These are phyloP conservation scores for Hypoxylon trugodes DNA, from an alignment of 495 filamentous ascomycete genomes.

Conservation along the genomic window DNA sequence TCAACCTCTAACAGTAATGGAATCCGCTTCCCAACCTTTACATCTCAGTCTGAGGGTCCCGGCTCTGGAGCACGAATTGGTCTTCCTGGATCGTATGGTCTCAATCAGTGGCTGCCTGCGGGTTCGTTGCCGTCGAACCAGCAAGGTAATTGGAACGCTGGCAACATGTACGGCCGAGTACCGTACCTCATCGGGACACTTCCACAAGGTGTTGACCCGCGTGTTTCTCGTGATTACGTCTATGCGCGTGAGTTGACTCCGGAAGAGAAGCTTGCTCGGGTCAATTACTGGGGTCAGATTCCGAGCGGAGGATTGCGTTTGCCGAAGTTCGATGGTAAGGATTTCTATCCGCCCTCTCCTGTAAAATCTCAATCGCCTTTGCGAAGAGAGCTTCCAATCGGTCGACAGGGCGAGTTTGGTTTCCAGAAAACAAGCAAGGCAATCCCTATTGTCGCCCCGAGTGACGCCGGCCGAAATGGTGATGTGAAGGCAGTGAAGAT, in stretches of 20 bases:
- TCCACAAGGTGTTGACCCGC: constrained; percentile 48
- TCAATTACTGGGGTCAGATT: constrained; percentile 60
- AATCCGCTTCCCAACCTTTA: constrained; percentile 1
- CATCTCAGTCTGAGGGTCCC: not conserved
- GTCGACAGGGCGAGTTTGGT: constrained; percentile 24
- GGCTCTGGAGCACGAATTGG: not conserved
- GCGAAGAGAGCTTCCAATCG: constrained; percentile 8
- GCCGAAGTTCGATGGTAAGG: constrained; percentile 65
- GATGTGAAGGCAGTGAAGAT: not conserved
- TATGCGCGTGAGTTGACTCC: constrained; percentile 58
- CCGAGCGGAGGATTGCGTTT: constrained; percentile 53
- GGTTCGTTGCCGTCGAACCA: not conserved
- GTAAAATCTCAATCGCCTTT: constrained; percentile 38
- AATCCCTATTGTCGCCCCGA: constrained; percentile 44
- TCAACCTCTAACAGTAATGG: constrained; percentile 40
- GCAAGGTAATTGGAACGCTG: constrained; percentile 9
- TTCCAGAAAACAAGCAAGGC: constrained; percentile 41
- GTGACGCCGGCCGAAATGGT: constrained; percentile 12
- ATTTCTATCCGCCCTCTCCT: constrained; percentile 64
- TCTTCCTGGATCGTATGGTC: not conserved
- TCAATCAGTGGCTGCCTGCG: not conserved
- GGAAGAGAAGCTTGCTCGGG: constrained; percentile 57
- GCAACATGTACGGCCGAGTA: constrained; percentile 20
- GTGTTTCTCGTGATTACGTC: constrained; percentile 51
- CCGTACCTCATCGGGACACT: constrained; percentile 57